Evolutionary conservation across 2,329 filamentous ascomycete species (phyloP).

Genomic region (Pyricularia pennisetigena): DNA sequence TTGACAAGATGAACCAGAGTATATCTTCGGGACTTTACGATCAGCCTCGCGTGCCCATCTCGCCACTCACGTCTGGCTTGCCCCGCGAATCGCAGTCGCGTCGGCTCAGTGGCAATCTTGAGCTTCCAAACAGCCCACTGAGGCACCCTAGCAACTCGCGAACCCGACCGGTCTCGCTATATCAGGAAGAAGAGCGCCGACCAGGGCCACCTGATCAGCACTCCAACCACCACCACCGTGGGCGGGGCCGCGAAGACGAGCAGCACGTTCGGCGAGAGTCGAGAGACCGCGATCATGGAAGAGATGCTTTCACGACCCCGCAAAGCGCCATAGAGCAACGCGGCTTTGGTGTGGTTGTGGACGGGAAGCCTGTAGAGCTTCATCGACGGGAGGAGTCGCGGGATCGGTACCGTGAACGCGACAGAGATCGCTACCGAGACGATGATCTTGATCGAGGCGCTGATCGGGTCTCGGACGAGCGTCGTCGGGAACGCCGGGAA

Average conservation of each 20-base stretch:
- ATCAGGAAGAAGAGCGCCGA: constrained; percentile 31
- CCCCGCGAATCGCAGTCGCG: constrained; percentile 26
- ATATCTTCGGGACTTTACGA: constrained; percentile 32
- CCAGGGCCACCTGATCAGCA: neutral
- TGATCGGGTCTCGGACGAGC: constrained; percentile 2
- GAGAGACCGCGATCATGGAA: neutral
- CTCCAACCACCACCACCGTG: neutral
- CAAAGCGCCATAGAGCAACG: neutral
- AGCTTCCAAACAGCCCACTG: constrained; percentile 23
- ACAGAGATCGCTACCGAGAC: neutral
- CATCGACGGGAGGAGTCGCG: neutral
- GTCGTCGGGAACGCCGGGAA: constrained; percentile 12
- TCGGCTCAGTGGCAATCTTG: constrained; percentile 19
- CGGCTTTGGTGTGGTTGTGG: neutral
- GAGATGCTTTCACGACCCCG: neutral
- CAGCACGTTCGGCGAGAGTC: constrained; percentile 27
- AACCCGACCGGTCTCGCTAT: constrained; percentile 39
- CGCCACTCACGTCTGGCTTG: constrained; percentile 31
- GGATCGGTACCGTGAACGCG: constrained; percentile 2
- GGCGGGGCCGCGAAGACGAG: constrained; percentile 36
- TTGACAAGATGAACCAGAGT: constrained; percentile 55
- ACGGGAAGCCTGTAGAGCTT: constrained; percentile 2
- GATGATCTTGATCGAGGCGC: neutral
- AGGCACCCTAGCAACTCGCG: constrained; percentile 19
- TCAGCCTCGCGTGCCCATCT: constrained; percentile 32